A percentile compares a stretch with the other conserved stretches of the same genome.
Conservation (phyloP, 139 green algal genomes). For the Raphidocelis subcapitata region DNA sequence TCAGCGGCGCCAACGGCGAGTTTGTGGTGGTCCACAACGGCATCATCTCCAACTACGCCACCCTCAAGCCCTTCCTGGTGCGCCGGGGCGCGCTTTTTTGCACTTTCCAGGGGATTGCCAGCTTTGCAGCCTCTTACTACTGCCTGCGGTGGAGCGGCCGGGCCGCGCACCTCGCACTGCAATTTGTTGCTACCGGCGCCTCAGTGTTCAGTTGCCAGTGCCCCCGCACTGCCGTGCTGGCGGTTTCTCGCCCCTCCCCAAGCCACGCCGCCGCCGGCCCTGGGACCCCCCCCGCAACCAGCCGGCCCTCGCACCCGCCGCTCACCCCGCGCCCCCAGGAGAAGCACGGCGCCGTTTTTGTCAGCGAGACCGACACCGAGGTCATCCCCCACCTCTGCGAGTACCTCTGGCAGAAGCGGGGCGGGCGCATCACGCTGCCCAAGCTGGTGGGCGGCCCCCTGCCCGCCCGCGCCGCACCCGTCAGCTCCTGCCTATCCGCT, state of each 20-base stretch:
- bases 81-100: too few species aligned
- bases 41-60: constrained; percentile 99
- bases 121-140: too few species aligned
- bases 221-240: too few species aligned
- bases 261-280: too few species aligned
- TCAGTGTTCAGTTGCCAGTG: neutral
- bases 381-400: constrained; percentile 92
- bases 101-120: neutral
- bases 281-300: neutral
- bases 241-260: too few species aligned
- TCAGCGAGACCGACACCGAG: constrained; percentile 92
- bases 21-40: constrained; percentile 99
- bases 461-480: too few species aligned
- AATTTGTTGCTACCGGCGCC: neutral
- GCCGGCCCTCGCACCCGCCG: too few species aligned
- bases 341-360: constrained; percentile 73
- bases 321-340: too few species aligned
- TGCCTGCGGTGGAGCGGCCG: too few species aligned
- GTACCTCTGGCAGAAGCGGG: constrained; percentile 70
- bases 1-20: constrained; percentile 69
- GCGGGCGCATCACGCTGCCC: constrained; percentile 33
- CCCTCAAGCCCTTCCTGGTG: constrained; percentile 88
- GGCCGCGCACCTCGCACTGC: too few species aligned
- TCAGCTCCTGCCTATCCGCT: too few species aligned
- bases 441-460: constrained; percentile 31